Base-by-base conservation (phyloP, 371 early-diverging fungal species). In the Mucor sp. region DNA sequence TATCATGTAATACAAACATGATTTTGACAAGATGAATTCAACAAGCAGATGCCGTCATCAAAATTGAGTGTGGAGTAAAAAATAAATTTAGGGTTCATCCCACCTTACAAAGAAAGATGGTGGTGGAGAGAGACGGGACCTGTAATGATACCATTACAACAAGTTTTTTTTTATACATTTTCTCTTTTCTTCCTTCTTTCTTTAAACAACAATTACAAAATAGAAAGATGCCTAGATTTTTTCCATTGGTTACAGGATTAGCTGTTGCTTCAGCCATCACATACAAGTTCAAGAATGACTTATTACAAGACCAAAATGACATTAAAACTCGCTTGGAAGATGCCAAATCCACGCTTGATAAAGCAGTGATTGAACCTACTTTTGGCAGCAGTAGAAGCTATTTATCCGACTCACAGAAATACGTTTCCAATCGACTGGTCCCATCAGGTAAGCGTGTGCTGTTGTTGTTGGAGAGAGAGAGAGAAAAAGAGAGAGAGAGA, bases 221-320 rank as follows among this genome's bases (percentile, higher is more conserved):
- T 30, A 56, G 19, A 56, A 56, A 58, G 21, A 74, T 74, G 75
- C 72, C 75, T 50, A 60, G 75, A 66, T 35, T 71, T 47, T 25
- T 74, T 25, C 65, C 75, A 28, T 63, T 71, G 23, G 30, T 74
- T 7, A 63, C 69, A 30, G 75, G 75, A 50, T 65, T 75, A 37
- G 60, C 61, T 56, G 60, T 67, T 30, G 72, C 69, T 37, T 55
- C 58, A 44, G 70, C 70, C 15, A 58, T 72, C 28, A 72, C 72
- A 11, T 69, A 69, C 27, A 66, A 72, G 44, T 66, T 72, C 19
- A 55, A 43, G 30, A 67, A 67, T 28, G 59, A 63, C 11, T 33
- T 75, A 28, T 23, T 43, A 23, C 56, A 61, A 27, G 67, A 72
- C 43, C 69, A 68, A 48, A 57, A 58, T 47, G 59, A 69, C 33